Base-by-base conservation (phyloP, 768 basidiomycete species). In the Hericium erinaceus region DNA sequence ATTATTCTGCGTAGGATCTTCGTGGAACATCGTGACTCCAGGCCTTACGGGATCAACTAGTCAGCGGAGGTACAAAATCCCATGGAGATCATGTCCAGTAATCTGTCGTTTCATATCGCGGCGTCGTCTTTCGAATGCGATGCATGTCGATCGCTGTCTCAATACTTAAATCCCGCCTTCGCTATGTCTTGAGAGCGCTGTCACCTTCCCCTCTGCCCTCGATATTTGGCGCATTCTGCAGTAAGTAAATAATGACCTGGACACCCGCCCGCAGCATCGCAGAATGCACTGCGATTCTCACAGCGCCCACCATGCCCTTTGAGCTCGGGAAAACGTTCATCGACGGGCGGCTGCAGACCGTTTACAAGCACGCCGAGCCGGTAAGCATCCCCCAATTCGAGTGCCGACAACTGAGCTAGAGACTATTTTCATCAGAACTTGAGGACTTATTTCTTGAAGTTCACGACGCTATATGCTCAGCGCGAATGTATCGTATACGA, bases 391-490 rank as follows among this genome's bases (percentile, higher is more conserved):
- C 44, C 20, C 16, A 18, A 11, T n/a, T n/a, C 3, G 44, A 9
- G 9, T 20, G 44, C 20, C n/a, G 20, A 11, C 20, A 2, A 10
- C 3, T 46, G 16, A 46, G 15, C 44, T 46, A 9, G 11, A 2
- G 3, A 15, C 16, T 46, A 18, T 46, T 7, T 46, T 18, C 6
- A 15, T n/a, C 16, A 46, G 44, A 46, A 46, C 15, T 15, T 46
- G 44, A n/a, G 44, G n/a, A 46, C 13, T 4, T 46, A 46, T 20
- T 46, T 46, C 20, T 15, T 46, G 3, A 46, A 46, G 44, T 46
- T 46, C 16, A 46, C 44, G 1, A 7, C 68, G 37, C 68, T 68
- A 33, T 68, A 66, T 10, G 68, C 67, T 0, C 62, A 69, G 15
- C 18, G 22, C 20, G 51, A 52, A 28, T 52, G 28, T 10, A 26